A percentile compares a stretch with the other conserved stretches of the same genome.
phyloP scores from a whole-genome alignment of 768 basidiomycete species.

The Naganishia kalamii region DNA sequence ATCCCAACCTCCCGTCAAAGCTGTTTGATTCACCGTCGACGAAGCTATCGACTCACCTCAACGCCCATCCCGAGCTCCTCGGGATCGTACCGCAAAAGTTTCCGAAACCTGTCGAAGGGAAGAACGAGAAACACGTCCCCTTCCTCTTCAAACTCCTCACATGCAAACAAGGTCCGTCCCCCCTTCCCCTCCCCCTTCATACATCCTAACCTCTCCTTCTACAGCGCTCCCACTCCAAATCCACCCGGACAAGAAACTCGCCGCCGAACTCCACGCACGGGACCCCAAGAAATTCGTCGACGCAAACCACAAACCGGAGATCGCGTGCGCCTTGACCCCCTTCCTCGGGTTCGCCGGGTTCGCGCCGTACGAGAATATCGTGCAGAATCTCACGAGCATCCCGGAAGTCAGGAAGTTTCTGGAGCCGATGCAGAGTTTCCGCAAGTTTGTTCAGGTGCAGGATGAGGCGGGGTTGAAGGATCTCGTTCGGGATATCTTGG shows the following conservation, averaged over 20 bases:
- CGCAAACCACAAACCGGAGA: conserved; percentile 44
- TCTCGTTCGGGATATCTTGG: conserved; percentile 59
- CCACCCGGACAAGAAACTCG: conserved; percentile 39
- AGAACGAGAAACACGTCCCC: conserved; percentile 30
- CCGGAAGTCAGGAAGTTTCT: conserved; percentile 72
- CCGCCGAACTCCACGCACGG: conserved; percentile 34
- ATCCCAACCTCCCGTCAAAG: conserved; percentile 36
- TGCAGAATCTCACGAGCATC: conserved; percentile 55
- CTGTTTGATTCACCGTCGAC: conserved; percentile 20
- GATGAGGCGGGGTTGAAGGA: conserved; percentile 51
- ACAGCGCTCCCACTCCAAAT: conserved; percentile 41
- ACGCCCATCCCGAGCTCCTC: conserved; percentile 21
- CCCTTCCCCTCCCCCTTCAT: neutral
- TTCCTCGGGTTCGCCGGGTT: conserved; percentile 90
- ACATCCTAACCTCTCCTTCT: neutral
- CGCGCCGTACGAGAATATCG: conserved; percentile 66
- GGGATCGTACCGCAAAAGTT: conserved; percentile 27
- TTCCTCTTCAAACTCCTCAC: conserved; percentile 42
- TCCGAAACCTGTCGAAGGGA: conserved; percentile 23
- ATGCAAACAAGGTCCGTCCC: conserved; percentile 35
- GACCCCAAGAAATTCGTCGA: conserved; percentile 37
- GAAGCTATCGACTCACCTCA: conserved; percentile 17
- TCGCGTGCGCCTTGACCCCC: conserved; percentile 75
- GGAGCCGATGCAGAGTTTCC: conserved; percentile 50
- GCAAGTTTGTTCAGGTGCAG: too few relatives aligned